Evolutionary conservation across 768 basidiomycete species (phyloP).

Genomic region (Pulveroboletus sp.): DNA sequence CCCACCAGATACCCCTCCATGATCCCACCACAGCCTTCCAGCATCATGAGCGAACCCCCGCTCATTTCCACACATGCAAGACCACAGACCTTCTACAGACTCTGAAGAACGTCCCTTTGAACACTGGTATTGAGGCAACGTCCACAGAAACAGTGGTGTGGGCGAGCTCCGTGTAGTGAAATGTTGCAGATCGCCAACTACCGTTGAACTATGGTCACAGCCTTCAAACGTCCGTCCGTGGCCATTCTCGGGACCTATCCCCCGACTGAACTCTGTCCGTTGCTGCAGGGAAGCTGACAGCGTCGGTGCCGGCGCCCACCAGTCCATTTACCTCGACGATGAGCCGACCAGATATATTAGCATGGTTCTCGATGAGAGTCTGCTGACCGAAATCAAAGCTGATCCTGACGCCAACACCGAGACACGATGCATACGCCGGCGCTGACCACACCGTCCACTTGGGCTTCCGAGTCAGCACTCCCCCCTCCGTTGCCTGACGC

Average conservation of each 20-base stretch:
- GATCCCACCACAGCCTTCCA: too few species aligned
- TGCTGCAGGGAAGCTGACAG: conserved; percentile 65
- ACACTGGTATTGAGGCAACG: conserved; percentile 88
- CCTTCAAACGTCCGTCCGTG: conserved; percentile 34
- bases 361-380: conserved; percentile 70
- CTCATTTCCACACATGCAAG: conserved; percentile 34
- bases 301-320: conserved; percentile 50
- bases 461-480: conserved; percentile 15
- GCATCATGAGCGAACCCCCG: too few species aligned
- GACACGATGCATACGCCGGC: conserved; percentile 34
- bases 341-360: conserved; percentile 42
- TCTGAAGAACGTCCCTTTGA: conserved; percentile 83
- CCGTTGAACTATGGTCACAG: too few species aligned
- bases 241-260: conserved; percentile 25
- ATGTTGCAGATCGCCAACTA: conserved; percentile 89
- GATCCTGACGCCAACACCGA: conserved; percentile 39
- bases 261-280: conserved; percentile 23
- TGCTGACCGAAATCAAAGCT: conserved; percentile 68
- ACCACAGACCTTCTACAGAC: conserved; percentile 60
- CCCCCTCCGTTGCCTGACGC: conserved; percentile 18
- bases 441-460: conserved; percentile 18
- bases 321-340: conserved; percentile 68
- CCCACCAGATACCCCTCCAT: conserved; percentile 25
- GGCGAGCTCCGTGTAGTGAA: conserved; percentile 73
- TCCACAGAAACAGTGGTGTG: conserved; percentile 84